Evolutionary conservation across 2,329 filamentous ascomycete species (phyloP), one percentile per base, ranked within the genome.

Genomic region (Aspergillus tanneri): DNA sequence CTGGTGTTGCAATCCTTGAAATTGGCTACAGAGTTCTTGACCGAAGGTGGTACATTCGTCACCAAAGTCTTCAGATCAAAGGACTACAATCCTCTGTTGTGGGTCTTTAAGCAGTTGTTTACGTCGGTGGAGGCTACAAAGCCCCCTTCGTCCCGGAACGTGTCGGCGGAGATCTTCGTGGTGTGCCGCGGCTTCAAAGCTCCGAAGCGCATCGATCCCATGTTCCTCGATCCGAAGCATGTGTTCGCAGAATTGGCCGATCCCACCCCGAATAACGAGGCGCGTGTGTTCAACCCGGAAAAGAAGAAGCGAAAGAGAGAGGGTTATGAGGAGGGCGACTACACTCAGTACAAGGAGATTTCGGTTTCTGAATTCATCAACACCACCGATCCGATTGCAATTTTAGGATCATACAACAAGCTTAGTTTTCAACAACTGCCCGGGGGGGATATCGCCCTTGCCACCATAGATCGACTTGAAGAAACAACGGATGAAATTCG

Each of bases 31-130:
- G 92, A 99, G 58, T 99, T 99, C 60, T 73, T 99, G 49, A 80
- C 83, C 14, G 87, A 92, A 67, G 90, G 91, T 37, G 93, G 93
- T 55, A 92, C 86, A 7, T 97, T 97, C 57, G 91, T 97, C 36
- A 97, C 92, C 47, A 99, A 99, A 73, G 89, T 99, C 35, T 99
- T 99, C 77, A 78, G 93, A 54, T 95, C 89, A 25, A 97, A 96
- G 67, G 92, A 99, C 67, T 97, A 96, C 76, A 96, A 96, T 67
- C 86, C 90, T 49, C 74, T 99, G 37, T 80, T 97, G 40, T 99
- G 93, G 93, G 91, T 97, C 25, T 90, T 97, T 76, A 96, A 96
- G 67, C 93, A 99, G 70, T 79, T 99, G 1, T 99, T 99, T 75
- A 80, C 81, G 39, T 95, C 93, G 58, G 93, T 99, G 55, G 92